Conservation (phyloP, 148 eudicot species). For the Rhododendron williamsianum region DNA sequence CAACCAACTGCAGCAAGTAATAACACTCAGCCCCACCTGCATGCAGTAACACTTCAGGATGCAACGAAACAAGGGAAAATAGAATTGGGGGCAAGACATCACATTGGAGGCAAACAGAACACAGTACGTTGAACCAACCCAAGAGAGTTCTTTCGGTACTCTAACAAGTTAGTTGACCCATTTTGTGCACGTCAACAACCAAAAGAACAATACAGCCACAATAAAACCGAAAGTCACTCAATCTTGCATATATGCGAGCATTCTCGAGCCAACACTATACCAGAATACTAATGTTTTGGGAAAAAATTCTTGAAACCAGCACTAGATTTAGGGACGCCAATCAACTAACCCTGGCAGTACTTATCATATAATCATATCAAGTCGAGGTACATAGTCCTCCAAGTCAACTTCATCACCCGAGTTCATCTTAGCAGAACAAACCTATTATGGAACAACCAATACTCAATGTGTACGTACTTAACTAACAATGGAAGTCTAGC, state of each 20-base stretch:
- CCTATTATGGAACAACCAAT: no score
- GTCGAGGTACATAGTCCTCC: constrained; percentile 87
- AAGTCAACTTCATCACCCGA: constrained; percentile 76
- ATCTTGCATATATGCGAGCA: background rate
- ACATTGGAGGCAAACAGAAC: background rate
- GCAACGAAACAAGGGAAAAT: background rate
- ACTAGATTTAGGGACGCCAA: background rate
- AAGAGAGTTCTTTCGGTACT: background rate
- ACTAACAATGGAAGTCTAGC: no score
- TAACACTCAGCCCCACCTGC: background rate
- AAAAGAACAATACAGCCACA: background rate
- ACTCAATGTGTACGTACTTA: no score
- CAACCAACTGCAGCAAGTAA: background rate
- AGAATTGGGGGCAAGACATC: background rate
- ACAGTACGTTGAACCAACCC: background rate
- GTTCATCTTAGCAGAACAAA: constrained; percentile 68
- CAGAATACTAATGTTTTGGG: background rate
- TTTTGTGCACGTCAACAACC: background rate
- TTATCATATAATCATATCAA: constrained; percentile 77
- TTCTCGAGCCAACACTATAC: background rate
- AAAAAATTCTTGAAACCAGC: background rate
- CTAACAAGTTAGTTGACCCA: background rate
- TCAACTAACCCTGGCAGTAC: constrained; percentile 71
- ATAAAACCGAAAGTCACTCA: background rate
- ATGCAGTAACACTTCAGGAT: background rate